A percentile compares a stretch with the other conserved stretches of the same genome.
These are phyloP conservation scores for Termitomyces sp. DNA, from an alignment of 768 basidiomycete species.

Conservation along the genomic window DNA sequence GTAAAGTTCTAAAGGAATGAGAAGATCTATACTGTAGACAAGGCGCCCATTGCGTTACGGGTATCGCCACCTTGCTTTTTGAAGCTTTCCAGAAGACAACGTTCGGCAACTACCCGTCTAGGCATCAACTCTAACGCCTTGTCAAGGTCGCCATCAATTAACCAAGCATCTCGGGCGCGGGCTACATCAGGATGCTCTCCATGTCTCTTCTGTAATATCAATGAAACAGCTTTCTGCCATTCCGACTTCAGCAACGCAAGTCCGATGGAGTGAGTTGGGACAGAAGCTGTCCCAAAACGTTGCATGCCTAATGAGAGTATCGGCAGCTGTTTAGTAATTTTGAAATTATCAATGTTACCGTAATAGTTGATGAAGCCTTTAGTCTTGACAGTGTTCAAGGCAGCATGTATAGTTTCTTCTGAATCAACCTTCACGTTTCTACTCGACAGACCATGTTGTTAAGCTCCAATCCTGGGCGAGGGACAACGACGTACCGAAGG, in stretches of 20 bases:
- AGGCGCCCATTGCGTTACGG: slow-evolving; percentile 81
- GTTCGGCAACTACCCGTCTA: slow-evolving; percentile 87
- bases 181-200: slow-evolving; percentile 94
- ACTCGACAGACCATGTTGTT: not conserved
- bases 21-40: slow-evolving; percentile 60
- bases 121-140: slow-evolving; percentile 86
- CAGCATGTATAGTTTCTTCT: slow-evolving; percentile 64
- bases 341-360: slow-evolving; percentile 41
- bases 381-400: slow-evolving; percentile 72
- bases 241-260: slow-evolving; percentile 85
- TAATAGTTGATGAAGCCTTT: slow-evolving; percentile 98
- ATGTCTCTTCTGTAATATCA: slow-evolving; percentile 78
- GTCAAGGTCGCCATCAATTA: slow-evolving; percentile 76
- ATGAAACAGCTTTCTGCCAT: slow-evolving; percentile 82
- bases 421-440: slow-evolving; percentile 87
- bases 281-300: slow-evolving; percentile 94
- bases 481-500: slow-evolving; percentile 55
- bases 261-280: slow-evolving; percentile 94
- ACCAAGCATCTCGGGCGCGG: slow-evolving; percentile 81
- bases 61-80: slow-evolving; percentile 76
- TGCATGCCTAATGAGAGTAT: slow-evolving; percentile 77
- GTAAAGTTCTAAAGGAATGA: not conserved
- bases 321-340: slow-evolving; percentile 6
- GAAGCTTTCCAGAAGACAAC: slow-evolving; percentile 88
- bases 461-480: not conserved